phyloP scores from a whole-genome alignment of 1,284 basidiomycete species.

The Melampsora americana region DNA sequence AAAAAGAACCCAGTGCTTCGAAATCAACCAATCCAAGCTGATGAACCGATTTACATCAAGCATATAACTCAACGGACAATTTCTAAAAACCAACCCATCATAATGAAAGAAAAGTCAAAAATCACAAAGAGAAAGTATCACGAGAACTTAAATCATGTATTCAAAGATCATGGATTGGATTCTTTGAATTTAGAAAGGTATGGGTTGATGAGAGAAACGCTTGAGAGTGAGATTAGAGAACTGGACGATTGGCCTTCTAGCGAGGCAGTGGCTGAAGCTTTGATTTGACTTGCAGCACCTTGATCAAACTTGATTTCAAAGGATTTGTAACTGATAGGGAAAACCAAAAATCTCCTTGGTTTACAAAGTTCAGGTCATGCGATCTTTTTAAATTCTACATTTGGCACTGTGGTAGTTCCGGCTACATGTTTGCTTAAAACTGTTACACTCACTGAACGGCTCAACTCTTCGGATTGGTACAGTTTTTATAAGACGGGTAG shows the following conservation, averaged over 20 bases:
- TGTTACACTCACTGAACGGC: too few species aligned
- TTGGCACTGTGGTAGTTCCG: too few species aligned
- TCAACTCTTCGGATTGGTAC: too few species aligned
- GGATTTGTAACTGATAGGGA: too few species aligned
- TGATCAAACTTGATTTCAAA: too few species aligned
- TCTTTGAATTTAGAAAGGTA: background rate
- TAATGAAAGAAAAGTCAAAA: background rate
- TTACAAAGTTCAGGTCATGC: too few species aligned
- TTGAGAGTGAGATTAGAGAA: background rate
- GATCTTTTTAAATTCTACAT: too few species aligned
- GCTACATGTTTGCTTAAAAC: too few species aligned
- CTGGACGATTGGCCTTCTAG: background rate
- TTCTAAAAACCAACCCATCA: background rate
- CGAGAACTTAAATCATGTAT: background rate
- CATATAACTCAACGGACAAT: too few species aligned
- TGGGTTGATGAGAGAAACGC: background rate
- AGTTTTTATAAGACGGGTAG: too few species aligned
- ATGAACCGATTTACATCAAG: background rate
- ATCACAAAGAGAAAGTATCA: background rate
- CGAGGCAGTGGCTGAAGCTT: background rate
- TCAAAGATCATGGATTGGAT: background rate
- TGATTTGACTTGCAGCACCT: too few species aligned
- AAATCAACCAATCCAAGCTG: background rate
- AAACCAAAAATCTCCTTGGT: too few species aligned
- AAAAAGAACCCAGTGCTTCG: background rate